Conservation (phyloP, 2,329 filamentous ascomycete genomes). For the Purpureocillium lavendulum region DNA sequence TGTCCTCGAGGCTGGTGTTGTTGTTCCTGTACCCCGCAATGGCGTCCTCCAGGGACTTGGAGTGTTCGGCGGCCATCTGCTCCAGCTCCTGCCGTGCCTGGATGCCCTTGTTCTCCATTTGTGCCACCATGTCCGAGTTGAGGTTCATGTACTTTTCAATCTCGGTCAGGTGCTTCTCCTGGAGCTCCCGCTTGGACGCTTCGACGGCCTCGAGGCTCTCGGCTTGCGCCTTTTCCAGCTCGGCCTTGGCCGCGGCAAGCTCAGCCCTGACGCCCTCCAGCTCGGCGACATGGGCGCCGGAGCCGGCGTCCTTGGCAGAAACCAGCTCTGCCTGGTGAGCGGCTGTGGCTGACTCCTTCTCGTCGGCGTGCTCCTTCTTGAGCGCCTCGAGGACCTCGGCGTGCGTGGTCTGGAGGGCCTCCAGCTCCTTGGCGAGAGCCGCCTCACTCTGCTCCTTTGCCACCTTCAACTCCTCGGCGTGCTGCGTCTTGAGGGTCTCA, state of each 20-base stretch:
- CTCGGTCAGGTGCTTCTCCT: slow-evolving; percentile 35
- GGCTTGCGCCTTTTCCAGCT: slow-evolving; percentile 36
- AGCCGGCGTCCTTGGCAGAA: slow-evolving; percentile 19
- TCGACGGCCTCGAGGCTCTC: slow-evolving; percentile 36
- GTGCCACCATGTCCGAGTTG: slow-evolving; percentile 32
- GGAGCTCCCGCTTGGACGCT: slow-evolving; percentile 33
- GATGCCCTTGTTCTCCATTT: slow-evolving; percentile 28
- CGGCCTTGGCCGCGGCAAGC: slow-evolving; percentile 30
- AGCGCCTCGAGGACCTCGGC: slow-evolving; percentile 31
- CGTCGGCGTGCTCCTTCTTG: slow-evolving; percentile 28
- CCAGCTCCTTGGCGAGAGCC: slow-evolving; percentile 30
- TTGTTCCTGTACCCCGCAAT: slow-evolving; percentile 28
- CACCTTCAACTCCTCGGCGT: slow-evolving; percentile 40
- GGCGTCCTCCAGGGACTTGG: slow-evolving; percentile 29
- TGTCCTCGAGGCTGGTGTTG: slow-evolving; percentile 24
- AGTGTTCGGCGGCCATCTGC: slow-evolving; percentile 27
- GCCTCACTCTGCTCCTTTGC: slow-evolving; percentile 33
- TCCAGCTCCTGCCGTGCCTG: slow-evolving; percentile 34
- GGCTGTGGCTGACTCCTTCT: slow-evolving; percentile 25
- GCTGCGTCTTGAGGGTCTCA: slow-evolving; percentile 45
- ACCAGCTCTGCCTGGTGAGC: slow-evolving; percentile 22
- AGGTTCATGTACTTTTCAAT: slow-evolving; percentile 36
- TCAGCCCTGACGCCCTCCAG: slow-evolving; percentile 18
- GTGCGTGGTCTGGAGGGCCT: slow-evolving; percentile 35
- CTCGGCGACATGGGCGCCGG: slow-evolving; percentile 19